Evolutionary conservation across 805 yeast species (phyloP).

Genomic region (Barnettozyma wickerhamii): DNA sequence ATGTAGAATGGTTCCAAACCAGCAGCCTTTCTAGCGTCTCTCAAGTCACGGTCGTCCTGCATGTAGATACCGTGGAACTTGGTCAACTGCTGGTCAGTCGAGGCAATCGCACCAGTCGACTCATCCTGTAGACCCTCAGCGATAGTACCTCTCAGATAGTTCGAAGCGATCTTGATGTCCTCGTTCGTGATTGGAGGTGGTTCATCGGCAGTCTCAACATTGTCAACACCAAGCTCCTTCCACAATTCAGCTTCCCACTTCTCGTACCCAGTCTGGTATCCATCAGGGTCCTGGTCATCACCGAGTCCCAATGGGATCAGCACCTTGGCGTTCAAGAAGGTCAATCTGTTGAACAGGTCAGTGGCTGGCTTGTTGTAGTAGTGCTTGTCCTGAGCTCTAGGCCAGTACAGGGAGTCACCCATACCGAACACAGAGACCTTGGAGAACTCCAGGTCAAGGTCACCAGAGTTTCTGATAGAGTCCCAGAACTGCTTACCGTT

Average conservation of each 20-base stretch:
- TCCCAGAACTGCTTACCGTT: conserved; percentile 74
- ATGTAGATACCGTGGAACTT: conserved; percentile 97
- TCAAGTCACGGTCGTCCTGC: conserved; percentile 97
- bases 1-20: conserved; percentile 94
- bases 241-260: conserved; percentile 83
- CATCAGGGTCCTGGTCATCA: conserved; percentile 97
- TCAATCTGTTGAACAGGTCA: conserved; percentile 64
- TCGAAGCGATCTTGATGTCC: conserved; percentile 86
- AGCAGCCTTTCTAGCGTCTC: conserved; percentile 88
- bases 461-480: conserved; percentile 57
- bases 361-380: conserved; percentile 89
- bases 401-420: conserved; percentile 97
- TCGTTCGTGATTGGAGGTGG: conserved; percentile 93
- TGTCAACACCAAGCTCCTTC: conserved; percentile 86
- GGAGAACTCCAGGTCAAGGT: conserved; percentile 69
- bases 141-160: conserved; percentile 89
- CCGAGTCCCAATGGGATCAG: conserved; percentile 80
- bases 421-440: conserved; percentile 75
- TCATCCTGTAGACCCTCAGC: conserved; percentile 78
- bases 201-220: conserved; percentile 76
- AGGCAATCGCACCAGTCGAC: conserved; percentile 86
- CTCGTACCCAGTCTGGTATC: conserved; percentile 85
- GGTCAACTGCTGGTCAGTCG: conserved; percentile 89
- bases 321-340: conserved; percentile 67
- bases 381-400: conserved; percentile 90